These are phyloP conservation scores for Wickerhamiella nectarea DNA, from an alignment of 805 yeast species.

Conservation along the genomic window DNA sequence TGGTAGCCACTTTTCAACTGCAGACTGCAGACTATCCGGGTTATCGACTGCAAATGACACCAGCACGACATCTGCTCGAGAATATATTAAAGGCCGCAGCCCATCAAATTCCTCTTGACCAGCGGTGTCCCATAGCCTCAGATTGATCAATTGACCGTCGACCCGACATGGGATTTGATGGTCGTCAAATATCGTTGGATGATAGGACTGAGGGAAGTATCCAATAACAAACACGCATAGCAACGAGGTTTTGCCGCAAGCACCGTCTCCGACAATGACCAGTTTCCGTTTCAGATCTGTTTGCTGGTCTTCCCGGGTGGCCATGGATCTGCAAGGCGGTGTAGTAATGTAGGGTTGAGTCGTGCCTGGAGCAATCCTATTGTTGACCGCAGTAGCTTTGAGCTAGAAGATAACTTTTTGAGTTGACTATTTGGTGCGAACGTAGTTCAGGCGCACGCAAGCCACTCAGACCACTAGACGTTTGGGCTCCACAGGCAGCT, in stretches of 20 bases:
- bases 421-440: too few relatives aligned
- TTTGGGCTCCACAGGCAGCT: too few relatives aligned
- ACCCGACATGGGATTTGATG: slow-evolving; percentile 89
- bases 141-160: slow-evolving; percentile 80
- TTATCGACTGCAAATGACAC: slow-evolving; percentile 54
- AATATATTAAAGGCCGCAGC: slow-evolving; percentile 73
- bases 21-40: slow-evolving; percentile 24
- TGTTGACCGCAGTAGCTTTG: too few relatives aligned
- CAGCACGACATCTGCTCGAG: slow-evolving; percentile 73
- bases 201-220: slow-evolving; percentile 73
- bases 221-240: slow-evolving; percentile 87
- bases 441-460: too few relatives aligned
- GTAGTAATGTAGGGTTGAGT: neutral
- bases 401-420: too few relatives aligned
- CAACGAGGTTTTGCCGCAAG: slow-evolving; percentile 84
- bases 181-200: slow-evolving; percentile 89
- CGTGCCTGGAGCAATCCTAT: too few relatives aligned
- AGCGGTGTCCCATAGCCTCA: slow-evolving; percentile 92
- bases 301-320: neutral
- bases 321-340: neutral
- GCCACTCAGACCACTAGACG: too few relatives aligned
- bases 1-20: slow-evolving; percentile 72
- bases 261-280: slow-evolving; percentile 91
- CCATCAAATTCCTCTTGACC: slow-evolving; percentile 95
- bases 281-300: slow-evolving; percentile 33